Conservation (phyloP, 306 rosid species). For the Oemleria cerasiformis region DNA sequence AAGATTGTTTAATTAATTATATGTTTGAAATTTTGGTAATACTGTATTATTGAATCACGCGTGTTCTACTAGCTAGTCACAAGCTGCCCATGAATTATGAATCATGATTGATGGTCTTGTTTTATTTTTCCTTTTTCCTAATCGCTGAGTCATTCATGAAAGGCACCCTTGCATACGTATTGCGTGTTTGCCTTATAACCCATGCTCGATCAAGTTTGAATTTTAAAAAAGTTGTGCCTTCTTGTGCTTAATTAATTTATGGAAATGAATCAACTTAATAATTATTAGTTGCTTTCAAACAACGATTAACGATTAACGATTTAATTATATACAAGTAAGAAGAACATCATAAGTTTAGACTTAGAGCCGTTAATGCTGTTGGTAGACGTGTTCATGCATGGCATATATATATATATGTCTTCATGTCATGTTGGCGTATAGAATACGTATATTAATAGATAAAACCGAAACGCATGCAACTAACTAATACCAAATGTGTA, state of each 20-base stretch:
- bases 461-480: too few species aligned
- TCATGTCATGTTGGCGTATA: too few species aligned
- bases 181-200: conserved; percentile 15
- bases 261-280: neutral
- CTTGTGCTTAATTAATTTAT: neutral
- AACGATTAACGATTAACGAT: neutral
- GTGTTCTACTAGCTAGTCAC: conserved; percentile 9
- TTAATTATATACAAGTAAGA: too few species aligned
- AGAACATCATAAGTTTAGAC: too few species aligned
- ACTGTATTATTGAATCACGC: neutral
- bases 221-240: neutral
- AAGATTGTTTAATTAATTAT: neutral
- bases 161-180: conserved; percentile 8
- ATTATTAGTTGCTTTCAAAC: neutral
- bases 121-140: neutral
- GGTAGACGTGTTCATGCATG: too few species aligned
- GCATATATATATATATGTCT: too few species aligned
- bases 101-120: conserved; percentile 7
- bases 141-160: conserved; percentile 16
- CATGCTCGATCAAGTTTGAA: conserved; percentile 6
- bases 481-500: too few species aligned
- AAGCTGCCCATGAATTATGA: neutral
- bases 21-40: neutral
- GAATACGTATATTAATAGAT: too few species aligned
- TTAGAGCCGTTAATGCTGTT: too few species aligned